Evolutionary conservation across 2,329 filamentous ascomycete genomes (phyloP).

Genomic region (Phyllosticta ampelicida): DNA sequence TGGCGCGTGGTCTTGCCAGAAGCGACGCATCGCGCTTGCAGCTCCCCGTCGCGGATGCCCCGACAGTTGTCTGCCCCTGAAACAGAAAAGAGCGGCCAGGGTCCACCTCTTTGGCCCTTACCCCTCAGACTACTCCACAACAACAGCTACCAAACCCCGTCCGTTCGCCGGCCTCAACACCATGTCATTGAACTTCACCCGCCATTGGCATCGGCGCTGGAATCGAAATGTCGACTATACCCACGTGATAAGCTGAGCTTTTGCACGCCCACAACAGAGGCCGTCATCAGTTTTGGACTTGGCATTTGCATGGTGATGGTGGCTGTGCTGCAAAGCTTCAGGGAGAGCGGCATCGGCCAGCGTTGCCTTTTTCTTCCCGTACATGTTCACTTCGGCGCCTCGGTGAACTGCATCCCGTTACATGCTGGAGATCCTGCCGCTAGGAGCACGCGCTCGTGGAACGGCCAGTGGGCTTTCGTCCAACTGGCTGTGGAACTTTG

Average conservation of each 20-base stretch:
- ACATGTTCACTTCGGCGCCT: constrained; percentile 44
- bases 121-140: background rate
- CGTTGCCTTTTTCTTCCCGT: constrained; percentile 39
- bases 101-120: background rate
- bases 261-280: constrained; percentile 47
- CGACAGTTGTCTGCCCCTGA: background rate
- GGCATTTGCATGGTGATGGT: constrained; percentile 25
- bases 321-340: constrained; percentile 6
- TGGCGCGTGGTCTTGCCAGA: background rate
- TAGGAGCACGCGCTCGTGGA: constrained; percentile 23
- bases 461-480: constrained; percentile 27
- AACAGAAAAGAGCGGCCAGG: background rate
- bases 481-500: constrained; percentile 24
- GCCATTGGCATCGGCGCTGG: constrained; percentile 45
- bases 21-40: background rate
- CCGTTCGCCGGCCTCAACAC: background rate
- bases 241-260: constrained; percentile 44
- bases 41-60: background rate
- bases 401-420: constrained; percentile 39
- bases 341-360: constrained; percentile 20
- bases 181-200: background rate
- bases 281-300: constrained; percentile 29
- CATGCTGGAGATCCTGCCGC: constrained; percentile 31
- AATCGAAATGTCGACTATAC: constrained; percentile 44
- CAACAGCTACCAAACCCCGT: background rate